phyloP scores from a whole-genome alignment of 2,329 filamentous ascomycete species.

The Cladophialophora bantiana region DNA sequence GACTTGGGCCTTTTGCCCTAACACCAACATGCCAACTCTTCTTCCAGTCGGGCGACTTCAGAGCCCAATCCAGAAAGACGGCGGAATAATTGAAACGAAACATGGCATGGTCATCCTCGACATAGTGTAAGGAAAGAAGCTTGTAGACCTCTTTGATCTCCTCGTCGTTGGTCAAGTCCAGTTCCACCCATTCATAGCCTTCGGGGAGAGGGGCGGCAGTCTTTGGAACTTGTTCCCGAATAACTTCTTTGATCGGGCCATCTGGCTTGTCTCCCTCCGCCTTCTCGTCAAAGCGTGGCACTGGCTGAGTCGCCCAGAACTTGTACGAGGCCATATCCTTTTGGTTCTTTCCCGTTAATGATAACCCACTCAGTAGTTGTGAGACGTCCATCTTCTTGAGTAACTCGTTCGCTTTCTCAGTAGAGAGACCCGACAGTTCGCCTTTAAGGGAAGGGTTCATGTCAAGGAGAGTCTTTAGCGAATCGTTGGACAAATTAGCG shows the following conservation, averaged over 20 bases:
- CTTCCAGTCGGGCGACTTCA: slow-evolving; percentile 93
- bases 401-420: slow-evolving; percentile 62
- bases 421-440: slow-evolving; percentile 75
- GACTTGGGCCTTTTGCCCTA: slow-evolving; percentile 74
- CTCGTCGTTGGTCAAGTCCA: slow-evolving; percentile 79
- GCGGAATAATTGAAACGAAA: slow-evolving; percentile 97
- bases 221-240: slow-evolving; percentile 78
- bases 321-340: slow-evolving; percentile 98
- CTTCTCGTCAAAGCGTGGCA: slow-evolving; percentile 76
- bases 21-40: slow-evolving; percentile 96
- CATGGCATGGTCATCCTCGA: slow-evolving; percentile 95
- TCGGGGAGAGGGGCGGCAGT: slow-evolving; percentile 76
- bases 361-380: slow-evolving; percentile 61
- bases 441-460: slow-evolving; percentile 70
- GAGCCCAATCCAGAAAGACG: slow-evolving; percentile 89
- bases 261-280: slow-evolving; percentile 67
- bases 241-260: slow-evolving; percentile 82
- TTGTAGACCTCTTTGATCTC: slow-evolving; percentile 91
- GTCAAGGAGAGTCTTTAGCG: slow-evolving; percentile 49
- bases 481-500: slow-evolving; percentile 32
- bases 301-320: slow-evolving; percentile 98
- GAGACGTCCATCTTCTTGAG: slow-evolving; percentile 58
- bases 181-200: slow-evolving; percentile 92
- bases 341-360: slow-evolving; percentile 81
- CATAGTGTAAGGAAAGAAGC: slow-evolving; percentile 89